A percentile compares a stretch with the other conserved stretches of the same genome.
These are phyloP conservation scores for Peronospora belbahrii DNA, from an alignment of 352 stramenopile genomes.

Conservation along the genomic window DNA sequence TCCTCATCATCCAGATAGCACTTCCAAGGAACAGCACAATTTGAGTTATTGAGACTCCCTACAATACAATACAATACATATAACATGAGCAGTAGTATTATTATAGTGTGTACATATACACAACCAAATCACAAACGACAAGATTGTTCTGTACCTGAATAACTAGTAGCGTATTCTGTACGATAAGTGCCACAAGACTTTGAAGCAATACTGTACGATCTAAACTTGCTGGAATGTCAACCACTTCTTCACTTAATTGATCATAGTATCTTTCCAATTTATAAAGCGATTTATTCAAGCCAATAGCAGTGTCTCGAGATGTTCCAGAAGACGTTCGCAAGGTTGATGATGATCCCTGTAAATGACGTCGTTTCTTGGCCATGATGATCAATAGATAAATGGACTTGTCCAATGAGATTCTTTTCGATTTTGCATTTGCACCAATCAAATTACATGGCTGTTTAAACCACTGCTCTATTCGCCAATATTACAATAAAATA, in stretches of 20 bases:
- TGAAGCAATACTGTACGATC: slow-evolving; percentile 33
- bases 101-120: too few relatives aligned
- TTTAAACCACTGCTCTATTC: too few relatives aligned
- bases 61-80: background rate
- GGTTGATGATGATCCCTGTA: background rate
- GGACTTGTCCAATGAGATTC: slow-evolving; percentile 3
- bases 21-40: slow-evolving; percentile 20
- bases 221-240: slow-evolving; percentile 12
- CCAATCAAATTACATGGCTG: too few relatives aligned
- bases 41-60: slow-evolving; percentile 29
- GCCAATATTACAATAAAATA: too few relatives aligned
- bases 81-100: too few relatives aligned
- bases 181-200: slow-evolving; percentile 20
- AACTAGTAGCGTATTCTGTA: slow-evolving; percentile 40
- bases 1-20: slow-evolving; percentile 37
- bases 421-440: too few relatives aligned
- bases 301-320: slow-evolving; percentile 3
- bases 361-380: slow-evolving; percentile 35
- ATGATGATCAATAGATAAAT: slow-evolving; percentile 14
- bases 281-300: slow-evolving; percentile 9
- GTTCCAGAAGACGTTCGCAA: slow-evolving; percentile 5
- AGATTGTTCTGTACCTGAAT: slow-evolving; percentile 41
- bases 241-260: slow-evolving; percentile 14
- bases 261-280: slow-evolving; percentile 8
- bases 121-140: too few relatives aligned